These are phyloP conservation scores for Cyberlindnera euphorbiae DNA, from an alignment of 805 yeast species.

Conservation along the genomic window DNA sequence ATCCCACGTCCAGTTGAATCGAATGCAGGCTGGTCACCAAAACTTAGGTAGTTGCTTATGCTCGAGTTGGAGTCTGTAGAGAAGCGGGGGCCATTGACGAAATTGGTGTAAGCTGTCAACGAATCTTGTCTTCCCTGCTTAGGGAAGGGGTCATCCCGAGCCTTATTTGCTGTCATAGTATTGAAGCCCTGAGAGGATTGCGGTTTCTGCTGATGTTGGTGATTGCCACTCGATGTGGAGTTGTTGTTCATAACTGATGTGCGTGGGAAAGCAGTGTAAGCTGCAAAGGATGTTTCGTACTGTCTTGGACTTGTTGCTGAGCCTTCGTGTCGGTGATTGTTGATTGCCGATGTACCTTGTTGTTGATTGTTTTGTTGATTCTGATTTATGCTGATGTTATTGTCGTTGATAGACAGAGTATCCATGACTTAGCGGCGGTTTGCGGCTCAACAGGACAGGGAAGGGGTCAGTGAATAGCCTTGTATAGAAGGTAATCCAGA, in stretches of 20 bases:
- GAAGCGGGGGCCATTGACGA: slow-evolving; percentile 22
- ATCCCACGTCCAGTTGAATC: slow-evolving; percentile 24
- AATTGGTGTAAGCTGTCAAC: slow-evolving; percentile 23
- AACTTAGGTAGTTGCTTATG: slow-evolving; percentile 19
- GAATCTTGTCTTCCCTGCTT: slow-evolving; percentile 25
- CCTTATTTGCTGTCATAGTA: slow-evolving; percentile 4
- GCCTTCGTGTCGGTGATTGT: background rate
- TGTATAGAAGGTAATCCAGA: no score
- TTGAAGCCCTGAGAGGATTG: no score
- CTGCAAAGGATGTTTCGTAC: slow-evolving; percentile 4
- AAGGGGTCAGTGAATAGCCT: no score
- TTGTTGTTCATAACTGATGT: slow-evolving; percentile 6
- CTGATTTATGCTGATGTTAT: slow-evolving; percentile 2
- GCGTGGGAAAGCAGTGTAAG: background rate
- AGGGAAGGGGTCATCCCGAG: slow-evolving; percentile 15
- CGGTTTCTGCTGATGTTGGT: slow-evolving; percentile 11
- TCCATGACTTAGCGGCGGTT: slow-evolving; percentile 9
- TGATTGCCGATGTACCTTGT: background rate
- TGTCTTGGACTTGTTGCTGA: slow-evolving; percentile 17
- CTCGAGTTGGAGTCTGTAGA: slow-evolving; percentile 28
- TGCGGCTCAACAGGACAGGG: no score
- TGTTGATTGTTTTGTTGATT: slow-evolving; percentile 2
- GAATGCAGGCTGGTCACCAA: slow-evolving; percentile 9
- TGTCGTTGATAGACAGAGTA: slow-evolving; percentile 13
- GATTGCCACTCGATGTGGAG: slow-evolving; percentile 5